These are phyloP conservation scores for Cryphonectria radicalis DNA, from an alignment of 2,329 filamentous ascomycete species.

Conservation along the genomic window DNA sequence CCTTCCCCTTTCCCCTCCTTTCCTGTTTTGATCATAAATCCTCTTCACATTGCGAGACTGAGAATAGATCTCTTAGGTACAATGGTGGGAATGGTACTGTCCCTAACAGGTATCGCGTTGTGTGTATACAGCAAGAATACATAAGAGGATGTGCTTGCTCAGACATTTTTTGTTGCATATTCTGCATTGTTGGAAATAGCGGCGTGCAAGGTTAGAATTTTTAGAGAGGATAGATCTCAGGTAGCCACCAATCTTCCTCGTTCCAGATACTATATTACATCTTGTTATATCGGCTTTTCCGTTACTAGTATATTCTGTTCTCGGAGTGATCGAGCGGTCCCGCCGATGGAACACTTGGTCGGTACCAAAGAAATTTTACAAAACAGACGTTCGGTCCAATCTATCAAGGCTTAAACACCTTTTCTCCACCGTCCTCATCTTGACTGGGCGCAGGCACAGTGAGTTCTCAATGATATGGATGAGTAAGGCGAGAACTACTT, in stretches of 20 bases:
- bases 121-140: constrained; percentile 72
- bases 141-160: constrained; percentile 27
- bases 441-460: no score
- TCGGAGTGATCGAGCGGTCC: background rate
- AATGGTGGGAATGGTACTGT: constrained; percentile 79
- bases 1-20: background rate
- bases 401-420: background rate
- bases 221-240: background rate
- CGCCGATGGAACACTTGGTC: background rate
- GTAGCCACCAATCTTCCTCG: background rate
- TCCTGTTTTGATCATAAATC: background rate
- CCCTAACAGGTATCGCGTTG: constrained; percentile 77
- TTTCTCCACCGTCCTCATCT: background rate
- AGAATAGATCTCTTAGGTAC: constrained; percentile 62
- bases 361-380: background rate
- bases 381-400: background rate
- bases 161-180: background rate
- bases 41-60: background rate
- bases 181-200: background rate
- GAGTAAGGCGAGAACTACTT: no score
- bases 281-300: background rate
- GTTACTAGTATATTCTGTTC: background rate
- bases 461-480: no score
- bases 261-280: background rate
- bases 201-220: background rate